These are phyloP conservation scores for Excoecaria agallocha DNA, from an alignment of 345 rosid species.

Conservation along the genomic window DNA sequence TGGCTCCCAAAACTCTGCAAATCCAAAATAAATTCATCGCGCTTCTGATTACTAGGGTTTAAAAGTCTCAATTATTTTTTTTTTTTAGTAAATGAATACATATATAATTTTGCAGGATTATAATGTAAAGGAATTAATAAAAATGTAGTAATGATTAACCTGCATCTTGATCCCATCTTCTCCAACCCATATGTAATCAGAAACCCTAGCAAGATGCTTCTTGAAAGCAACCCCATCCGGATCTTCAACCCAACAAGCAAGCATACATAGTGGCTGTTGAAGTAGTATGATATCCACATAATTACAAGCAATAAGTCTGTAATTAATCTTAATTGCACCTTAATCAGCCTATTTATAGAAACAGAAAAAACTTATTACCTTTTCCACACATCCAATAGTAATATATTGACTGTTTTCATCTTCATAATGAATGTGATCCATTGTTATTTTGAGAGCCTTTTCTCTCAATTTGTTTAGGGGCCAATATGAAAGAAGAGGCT, in stretches of 20 bases:
- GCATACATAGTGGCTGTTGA: constrained; percentile 45
- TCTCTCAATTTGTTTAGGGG: constrained; percentile 12
- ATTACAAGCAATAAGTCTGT: neutral
- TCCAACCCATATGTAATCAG: constrained; percentile 56
- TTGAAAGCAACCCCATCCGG: constrained; percentile 47
- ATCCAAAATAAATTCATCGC: neutral
- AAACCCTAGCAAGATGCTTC: constrained; percentile 50
- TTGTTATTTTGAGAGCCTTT: constrained; percentile 16
- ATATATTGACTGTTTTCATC: constrained; percentile 36
- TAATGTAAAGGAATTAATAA: too few relatives aligned
- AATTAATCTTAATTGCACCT: neutral
- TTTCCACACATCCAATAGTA: constrained; percentile 24
- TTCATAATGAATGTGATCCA: constrained; percentile 30
- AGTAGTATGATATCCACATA: neutral
- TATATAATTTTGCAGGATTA: too few relatives aligned
- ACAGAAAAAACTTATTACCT: neutral
- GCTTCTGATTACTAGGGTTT: too few relatives aligned
- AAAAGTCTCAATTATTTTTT: too few relatives aligned
- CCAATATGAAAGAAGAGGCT: constrained; percentile 14
- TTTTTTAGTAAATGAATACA: too few relatives aligned
- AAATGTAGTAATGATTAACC: constrained; percentile 16
- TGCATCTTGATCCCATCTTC: constrained; percentile 73
- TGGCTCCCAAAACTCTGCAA: constrained; percentile 24
- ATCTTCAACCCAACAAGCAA: constrained; percentile 71
- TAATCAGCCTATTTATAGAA: too few relatives aligned